These are phyloP conservation scores for Thamnidium elegans DNA, from an alignment of 192 early-diverging fungal species.

Conservation along the genomic window DNA sequence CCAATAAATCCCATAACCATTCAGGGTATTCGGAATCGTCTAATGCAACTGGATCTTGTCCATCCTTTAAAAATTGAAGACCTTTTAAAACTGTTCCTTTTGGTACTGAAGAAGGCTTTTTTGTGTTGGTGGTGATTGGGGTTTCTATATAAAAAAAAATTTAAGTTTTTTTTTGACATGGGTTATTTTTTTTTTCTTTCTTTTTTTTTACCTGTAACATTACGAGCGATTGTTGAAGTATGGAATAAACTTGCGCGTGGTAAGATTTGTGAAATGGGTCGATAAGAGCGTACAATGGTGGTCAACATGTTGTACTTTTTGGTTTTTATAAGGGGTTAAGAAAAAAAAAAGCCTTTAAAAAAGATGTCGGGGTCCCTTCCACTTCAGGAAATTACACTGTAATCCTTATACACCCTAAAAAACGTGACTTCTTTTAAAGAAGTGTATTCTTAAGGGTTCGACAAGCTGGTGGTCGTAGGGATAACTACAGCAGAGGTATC, in stretches of 20 bases:
- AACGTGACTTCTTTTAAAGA: too few species aligned
- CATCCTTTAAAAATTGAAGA: conserved; percentile 80
- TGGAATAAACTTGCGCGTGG: conserved; percentile 15
- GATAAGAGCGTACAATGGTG: conserved; percentile 5
- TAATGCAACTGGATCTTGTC: conserved; percentile 80
- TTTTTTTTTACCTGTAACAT: conserved; percentile 12
- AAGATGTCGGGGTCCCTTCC: too few species aligned
- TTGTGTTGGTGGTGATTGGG: neutral
- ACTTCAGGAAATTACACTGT: too few species aligned
- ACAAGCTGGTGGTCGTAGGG: too few species aligned
- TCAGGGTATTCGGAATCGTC: conserved; percentile 85
- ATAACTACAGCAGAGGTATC: too few species aligned
- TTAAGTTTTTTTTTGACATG: neutral
- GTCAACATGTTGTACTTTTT: conserved; percentile 5
- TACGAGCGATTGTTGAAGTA: neutral
- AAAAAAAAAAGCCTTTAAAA: too few species aligned
- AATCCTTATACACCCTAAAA: too few species aligned
- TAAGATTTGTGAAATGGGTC: conserved; percentile 6
- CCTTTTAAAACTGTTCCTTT: conserved; percentile 84
- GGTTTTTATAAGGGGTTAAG: too few species aligned
- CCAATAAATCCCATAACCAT: conserved; percentile 90
- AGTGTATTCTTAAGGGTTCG: too few species aligned
- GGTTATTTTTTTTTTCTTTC: neutral
- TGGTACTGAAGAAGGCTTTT: conserved; percentile 50
- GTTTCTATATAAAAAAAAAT: neutral